Evolutionary conservation across 1,284 basidiomycete genomes (phyloP), one percentile per base, ranked within the genome.

Genomic region (Hemileia vastatrix): DNA sequence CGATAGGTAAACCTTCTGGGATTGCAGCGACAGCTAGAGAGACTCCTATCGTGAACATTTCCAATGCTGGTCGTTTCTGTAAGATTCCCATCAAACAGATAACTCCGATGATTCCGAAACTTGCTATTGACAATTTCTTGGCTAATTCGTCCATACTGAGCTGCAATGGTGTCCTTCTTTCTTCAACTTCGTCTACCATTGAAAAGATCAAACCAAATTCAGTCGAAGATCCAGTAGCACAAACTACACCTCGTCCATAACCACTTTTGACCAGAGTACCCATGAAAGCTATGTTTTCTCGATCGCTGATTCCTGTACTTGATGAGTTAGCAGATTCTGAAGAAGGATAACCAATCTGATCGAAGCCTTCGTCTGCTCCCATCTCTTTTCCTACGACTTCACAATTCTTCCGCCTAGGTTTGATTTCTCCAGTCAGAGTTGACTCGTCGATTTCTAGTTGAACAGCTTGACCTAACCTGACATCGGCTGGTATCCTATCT

Each of bases 1-100:
- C 73, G 54, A 74, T 74, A 44, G 73, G 73, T 19, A 75, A 59
- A 23, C 73, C 73, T 54, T 75, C 73, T 1, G 73, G 73, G 24
- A 75, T 75, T 23, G 73, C 73, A n/a, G 73, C 73, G 11, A 75
- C 73, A 6, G 73, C 73, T 1, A 74, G 65, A 11, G 69, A 71
- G 1, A 74, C 73, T 27, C 72, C 73, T 33, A 74, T 74, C 21
- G 73, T 74, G 33, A 74, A 74, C 73, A 75, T 73, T 47, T 73
- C 73, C 27, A 74, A 65, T 66, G 68, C 69, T 3, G 64, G 60
- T 44, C 70, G 57, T 19, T 51, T 66, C 59, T 75, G 73, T 56
- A 71, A 65, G 6, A 73, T 54, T 8, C 73, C 73, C 56, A 74
- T 64, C 27, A 75, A 60, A 36, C 71, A 70, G 57, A 75, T 72